Evolutionary conservation across 495 filamentous ascomycete genomes (phyloP), one percentile per base, ranked within the genome.

Genomic region (Talaromyces nanjingensis): DNA sequence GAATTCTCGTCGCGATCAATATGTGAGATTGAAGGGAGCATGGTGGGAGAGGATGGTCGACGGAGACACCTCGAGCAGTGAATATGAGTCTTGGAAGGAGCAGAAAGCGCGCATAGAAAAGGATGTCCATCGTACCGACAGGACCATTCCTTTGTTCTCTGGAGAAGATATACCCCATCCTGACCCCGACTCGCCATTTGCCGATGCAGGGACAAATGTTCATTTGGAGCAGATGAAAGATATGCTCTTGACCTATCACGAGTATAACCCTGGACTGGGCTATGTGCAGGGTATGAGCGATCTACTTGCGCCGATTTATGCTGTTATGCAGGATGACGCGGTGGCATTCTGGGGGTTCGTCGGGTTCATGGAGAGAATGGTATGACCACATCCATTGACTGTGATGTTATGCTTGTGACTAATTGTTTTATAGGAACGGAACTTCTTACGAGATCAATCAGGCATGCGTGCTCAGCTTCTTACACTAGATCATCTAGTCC

Each of bases 211-310:
- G 60, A 98, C 94, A 27, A 98, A 98, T 67, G 93, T 97, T 34
- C 94, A 98, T 74, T 83, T 98, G 65, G 94, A 98, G 70, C 94
- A 98, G 73, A 88, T 98, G 85, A 98, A 98, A 75, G 94, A 98
- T 69, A 97, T 98, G 92, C 88, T 98, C 4, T 79, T 98, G 12
- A 98, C 94, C 0, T 98, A 98, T 72, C 97, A 98, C 71, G 96
- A 98, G 71, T 94, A 92, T 71, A 98, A 97, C 78, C 88, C 84
- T 33, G 89, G 92, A 52, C 80, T 98, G 1, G 94, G 94, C 31
- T 98, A 98, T 69, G 94, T 98, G 2, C 94, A 98, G 80, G 94
- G 94, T 58, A 98, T 98, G 94, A 96, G 91, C 33, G 94, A 98
- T 73, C 85, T 98, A 0, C 86, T 98, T 3, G 92, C 96, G 0